Evolutionary conservation across 441 rosid species (phyloP).

Genomic region (Pelargonium cotyledonis): DNA sequence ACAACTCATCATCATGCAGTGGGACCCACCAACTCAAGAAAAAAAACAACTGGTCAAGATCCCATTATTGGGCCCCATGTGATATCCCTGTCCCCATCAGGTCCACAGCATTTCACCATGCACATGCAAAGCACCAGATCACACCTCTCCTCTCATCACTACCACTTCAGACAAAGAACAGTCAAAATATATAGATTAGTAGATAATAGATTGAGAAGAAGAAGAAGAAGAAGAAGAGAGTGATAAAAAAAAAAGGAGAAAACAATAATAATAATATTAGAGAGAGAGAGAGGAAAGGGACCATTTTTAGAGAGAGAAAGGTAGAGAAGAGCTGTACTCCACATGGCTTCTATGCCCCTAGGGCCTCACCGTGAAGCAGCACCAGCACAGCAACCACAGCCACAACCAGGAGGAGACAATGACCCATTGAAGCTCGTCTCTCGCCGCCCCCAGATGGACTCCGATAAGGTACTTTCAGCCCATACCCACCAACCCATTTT

Average conservation of each 20-base stretch:
- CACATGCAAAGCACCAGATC: background rate
- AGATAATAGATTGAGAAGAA: background rate
- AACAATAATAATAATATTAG: background rate
- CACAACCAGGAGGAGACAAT: conserved; percentile 18
- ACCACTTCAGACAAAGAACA: conserved; percentile 2
- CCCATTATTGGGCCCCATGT: conserved; percentile 6
- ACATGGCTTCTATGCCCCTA: conserved; percentile 47
- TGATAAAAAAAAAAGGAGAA: background rate
- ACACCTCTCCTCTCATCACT: background rate
- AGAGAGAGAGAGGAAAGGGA: conserved; percentile 15
- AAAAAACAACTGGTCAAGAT: background rate
- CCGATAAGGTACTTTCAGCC: conserved; percentile 37
- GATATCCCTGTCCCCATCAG: background rate
- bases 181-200: background rate
- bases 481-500: background rate
- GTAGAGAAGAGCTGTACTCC: conserved; percentile 30
- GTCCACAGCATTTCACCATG: background rate
- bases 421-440: conserved; percentile 25
- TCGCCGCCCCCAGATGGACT: conserved; percentile 36
- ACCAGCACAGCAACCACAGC: conserved; percentile 23
- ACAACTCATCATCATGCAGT: background rate
- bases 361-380: conserved; percentile 34
- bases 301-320: conserved; percentile 15
- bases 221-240: background rate
- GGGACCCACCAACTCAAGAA: background rate